Evolutionary conservation across 2,329 filamentous ascomycete species (phyloP).

Genomic region (Knufia petricola): DNA sequence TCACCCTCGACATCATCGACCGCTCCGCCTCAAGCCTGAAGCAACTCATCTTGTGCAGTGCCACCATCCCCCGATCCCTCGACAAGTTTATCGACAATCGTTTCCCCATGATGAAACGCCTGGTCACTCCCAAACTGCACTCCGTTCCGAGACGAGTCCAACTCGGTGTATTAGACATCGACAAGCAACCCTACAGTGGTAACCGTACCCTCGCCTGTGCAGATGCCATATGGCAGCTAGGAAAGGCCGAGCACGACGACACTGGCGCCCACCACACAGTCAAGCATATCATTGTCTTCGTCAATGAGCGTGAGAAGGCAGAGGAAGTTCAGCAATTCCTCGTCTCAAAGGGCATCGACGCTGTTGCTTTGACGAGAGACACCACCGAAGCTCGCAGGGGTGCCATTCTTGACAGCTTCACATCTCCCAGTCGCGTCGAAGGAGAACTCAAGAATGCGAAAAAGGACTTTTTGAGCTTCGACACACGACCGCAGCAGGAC

Average conservation of each 20-base stretch:
- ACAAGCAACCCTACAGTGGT: constrained; percentile 84
- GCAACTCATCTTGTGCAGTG: constrained; percentile 86
- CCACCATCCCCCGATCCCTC: constrained; percentile 83
- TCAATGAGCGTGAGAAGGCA: constrained; percentile 89
- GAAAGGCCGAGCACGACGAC: constrained; percentile 61
- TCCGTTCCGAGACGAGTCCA: constrained; percentile 92
- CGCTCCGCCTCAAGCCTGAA: constrained; percentile 69
- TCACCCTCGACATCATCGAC: constrained; percentile 74
- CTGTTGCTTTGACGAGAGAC: constrained; percentile 75
- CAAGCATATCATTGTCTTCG: constrained; percentile 87
- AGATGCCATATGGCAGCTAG: constrained; percentile 88
- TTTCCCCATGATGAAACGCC: constrained; percentile 72
- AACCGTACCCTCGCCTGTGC: constrained; percentile 91
- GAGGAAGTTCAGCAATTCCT: constrained; percentile 72
- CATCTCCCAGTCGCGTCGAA: constrained; percentile 28
- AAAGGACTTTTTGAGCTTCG: constrained; percentile 33
- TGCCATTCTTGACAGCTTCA: constrained; percentile 70
- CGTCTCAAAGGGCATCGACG: constrained; percentile 75
- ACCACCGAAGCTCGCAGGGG: constrained; percentile 66
- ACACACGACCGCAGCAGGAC: constrained; percentile 27
- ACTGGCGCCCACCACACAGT: constrained; percentile 40
- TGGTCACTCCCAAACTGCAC: constrained; percentile 92
- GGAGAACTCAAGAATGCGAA: constrained; percentile 16
- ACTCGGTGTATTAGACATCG: constrained; percentile 82
- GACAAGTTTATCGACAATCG: constrained; percentile 73